Conservation (phyloP, 768 basidiomycete species). For the Boletus fagicola region DNA sequence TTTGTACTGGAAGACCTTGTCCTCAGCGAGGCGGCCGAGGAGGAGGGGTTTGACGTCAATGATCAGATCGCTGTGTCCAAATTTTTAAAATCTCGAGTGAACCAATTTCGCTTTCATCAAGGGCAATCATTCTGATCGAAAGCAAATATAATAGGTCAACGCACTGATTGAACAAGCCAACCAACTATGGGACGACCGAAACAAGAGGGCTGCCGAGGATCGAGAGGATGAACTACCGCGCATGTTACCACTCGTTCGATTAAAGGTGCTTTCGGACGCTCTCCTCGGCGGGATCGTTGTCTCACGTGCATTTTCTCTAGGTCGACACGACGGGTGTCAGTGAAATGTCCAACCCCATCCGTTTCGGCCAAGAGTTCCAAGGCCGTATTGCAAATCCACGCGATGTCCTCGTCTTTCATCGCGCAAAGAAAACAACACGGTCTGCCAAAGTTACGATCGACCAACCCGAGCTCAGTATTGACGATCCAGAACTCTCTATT, state of each 20-base stretch:
- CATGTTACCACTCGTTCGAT: constrained; percentile 84
- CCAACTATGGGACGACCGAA: constrained; percentile 26
- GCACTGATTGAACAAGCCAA: constrained; percentile 78
- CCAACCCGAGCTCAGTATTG: constrained; percentile 77
- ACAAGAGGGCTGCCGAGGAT: constrained; percentile 47
- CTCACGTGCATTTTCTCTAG: constrained; percentile 33
- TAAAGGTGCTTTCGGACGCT: constrained; percentile 55
- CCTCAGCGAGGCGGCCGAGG: constrained; percentile 74
- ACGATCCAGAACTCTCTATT: constrained; percentile 63
- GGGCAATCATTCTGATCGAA: background rate
- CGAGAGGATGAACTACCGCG: constrained; percentile 60
- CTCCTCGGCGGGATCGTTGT: background rate
- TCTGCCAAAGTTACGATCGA: constrained; percentile 63
- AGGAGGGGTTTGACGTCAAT: constrained; percentile 69
- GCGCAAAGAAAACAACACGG: constrained; percentile 57
- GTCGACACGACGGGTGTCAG: constrained; percentile 90
- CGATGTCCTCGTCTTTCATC: constrained; percentile 88
- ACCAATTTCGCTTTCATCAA: constrained; percentile 4
- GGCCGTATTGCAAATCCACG: constrained; percentile 91
- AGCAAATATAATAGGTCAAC: constrained; percentile 53
- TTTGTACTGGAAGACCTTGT: constrained; percentile 85
- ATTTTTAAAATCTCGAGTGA: constrained; percentile 70
- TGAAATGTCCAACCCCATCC: constrained; percentile 92
- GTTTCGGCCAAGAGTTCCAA: constrained; percentile 94
- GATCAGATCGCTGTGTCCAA: constrained; percentile 84